These are phyloP conservation scores for Yueomyces sp. DNA, from an alignment of 805 yeast species.

Conservation along the genomic window DNA sequence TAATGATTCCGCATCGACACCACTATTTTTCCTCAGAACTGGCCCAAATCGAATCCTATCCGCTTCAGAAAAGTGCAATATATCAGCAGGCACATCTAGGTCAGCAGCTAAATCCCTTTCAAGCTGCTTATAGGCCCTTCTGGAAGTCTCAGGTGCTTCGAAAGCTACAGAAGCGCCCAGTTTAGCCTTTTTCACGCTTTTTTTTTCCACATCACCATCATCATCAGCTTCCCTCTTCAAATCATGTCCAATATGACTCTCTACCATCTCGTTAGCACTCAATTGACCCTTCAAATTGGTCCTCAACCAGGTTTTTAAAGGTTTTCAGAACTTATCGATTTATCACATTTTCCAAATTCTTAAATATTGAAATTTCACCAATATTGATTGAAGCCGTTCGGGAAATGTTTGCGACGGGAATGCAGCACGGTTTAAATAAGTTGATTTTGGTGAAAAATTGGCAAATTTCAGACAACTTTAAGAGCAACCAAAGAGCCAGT, in stretches of 20 bases:
- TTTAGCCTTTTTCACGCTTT: background rate
- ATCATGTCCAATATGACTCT: background rate
- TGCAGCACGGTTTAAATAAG: too few species aligned
- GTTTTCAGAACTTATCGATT: too few species aligned
- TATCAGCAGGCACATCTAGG: slow-evolving; percentile 28
- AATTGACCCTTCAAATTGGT: too few species aligned
- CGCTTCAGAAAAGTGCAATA: slow-evolving; percentile 55
- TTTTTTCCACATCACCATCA: background rate
- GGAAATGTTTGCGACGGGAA: too few species aligned
- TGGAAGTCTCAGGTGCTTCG: slow-evolving; percentile 39
- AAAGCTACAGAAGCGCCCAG: slow-evolving; percentile 21
- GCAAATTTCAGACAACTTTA: too few species aligned
- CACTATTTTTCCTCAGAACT: slow-evolving; percentile 27
- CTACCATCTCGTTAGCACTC: background rate
- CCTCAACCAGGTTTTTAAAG: too few species aligned
- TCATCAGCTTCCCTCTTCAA: background rate
- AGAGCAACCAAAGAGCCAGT: too few species aligned
- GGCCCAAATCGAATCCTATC: slow-evolving; percentile 64
- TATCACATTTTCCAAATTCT: too few species aligned
- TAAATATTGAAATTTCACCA: too few species aligned
- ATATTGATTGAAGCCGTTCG: too few species aligned
- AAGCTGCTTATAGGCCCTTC: slow-evolving; percentile 6
- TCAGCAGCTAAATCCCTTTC: slow-evolving; percentile 22
- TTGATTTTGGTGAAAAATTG: too few species aligned
- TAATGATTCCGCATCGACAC: slow-evolving; percentile 20